Conservation (phyloP, 2,329 filamentous ascomycete species). For the Huntiella bhutanensis region DNA sequence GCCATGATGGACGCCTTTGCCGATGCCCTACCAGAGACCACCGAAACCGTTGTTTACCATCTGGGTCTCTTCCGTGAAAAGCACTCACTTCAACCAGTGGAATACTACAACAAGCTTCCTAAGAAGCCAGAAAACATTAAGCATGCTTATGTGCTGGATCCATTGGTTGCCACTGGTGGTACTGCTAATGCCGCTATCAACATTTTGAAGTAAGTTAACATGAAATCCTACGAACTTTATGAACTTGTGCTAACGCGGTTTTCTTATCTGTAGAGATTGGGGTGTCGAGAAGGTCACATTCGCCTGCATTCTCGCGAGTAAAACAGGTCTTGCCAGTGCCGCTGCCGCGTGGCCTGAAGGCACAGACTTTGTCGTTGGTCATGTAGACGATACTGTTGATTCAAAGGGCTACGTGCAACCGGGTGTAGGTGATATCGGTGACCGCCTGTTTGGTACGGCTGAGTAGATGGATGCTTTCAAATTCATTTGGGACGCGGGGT, state of each 20-base stretch:
- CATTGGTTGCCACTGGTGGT: slow-evolving; percentile 82
- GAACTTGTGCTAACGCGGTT: not conserved
- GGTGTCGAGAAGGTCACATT: slow-evolving; percentile 68
- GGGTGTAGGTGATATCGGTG: slow-evolving; percentile 76
- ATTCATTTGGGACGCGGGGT: not conserved
- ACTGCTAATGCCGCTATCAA: slow-evolving; percentile 82
- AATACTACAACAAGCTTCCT: slow-evolving; percentile 96
- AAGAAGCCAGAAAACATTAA: slow-evolving; percentile 34
- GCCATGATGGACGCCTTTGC: slow-evolving; percentile 29
- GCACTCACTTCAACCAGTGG: slow-evolving; percentile 68
- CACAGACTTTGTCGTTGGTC: slow-evolving; percentile 67
- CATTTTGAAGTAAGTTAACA: slow-evolving; percentile 33
- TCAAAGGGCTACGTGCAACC: slow-evolving; percentile 78
- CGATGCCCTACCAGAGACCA: slow-evolving; percentile 64
- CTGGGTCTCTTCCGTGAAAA: slow-evolving; percentile 89
- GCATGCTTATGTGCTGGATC: slow-evolving; percentile 73
- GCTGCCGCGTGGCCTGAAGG: slow-evolving; percentile 61
- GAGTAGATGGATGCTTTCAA: slow-evolving; percentile 3
- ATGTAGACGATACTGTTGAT: slow-evolving; percentile 55
- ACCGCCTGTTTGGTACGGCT: slow-evolving; percentile 46
- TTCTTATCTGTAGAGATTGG: slow-evolving; percentile 41
- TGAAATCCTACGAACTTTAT: not conserved
- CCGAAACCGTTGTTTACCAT: slow-evolving; percentile 69
- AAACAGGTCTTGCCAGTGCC: slow-evolving; percentile 49
- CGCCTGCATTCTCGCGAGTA: slow-evolving; percentile 54